Percentiles rank a stretch among this genome's conserved stretches.
Evolutionary conservation across 805 yeast species (phyloP).

Genomic region (Starmerella powellii): DNA sequence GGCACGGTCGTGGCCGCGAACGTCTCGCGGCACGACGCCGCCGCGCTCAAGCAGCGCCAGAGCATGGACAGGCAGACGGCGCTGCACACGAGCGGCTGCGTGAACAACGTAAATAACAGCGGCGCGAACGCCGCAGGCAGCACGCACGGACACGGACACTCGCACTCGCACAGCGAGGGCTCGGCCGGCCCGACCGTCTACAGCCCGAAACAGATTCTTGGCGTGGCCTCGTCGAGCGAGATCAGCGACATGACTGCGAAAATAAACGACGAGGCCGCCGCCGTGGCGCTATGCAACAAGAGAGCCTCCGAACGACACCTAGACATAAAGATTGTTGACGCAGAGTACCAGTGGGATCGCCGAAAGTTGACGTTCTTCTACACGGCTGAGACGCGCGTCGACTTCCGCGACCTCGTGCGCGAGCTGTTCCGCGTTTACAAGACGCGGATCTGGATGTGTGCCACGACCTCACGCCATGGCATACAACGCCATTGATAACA

Average conservation of each 20-base stretch:
- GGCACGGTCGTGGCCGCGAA: constrained; percentile 52
- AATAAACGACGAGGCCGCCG: constrained; percentile 55
- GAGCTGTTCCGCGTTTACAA: constrained; percentile 65
- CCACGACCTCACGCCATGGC: constrained; percentile 31
- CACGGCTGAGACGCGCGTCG: constrained; percentile 52
- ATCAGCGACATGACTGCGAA: constrained; percentile 47
- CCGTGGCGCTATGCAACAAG: constrained; percentile 51
- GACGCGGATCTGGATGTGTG: constrained; percentile 83
- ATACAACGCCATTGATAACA: no score
- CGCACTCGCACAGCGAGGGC: constrained; percentile 6
- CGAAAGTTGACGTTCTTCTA: constrained; percentile 70
- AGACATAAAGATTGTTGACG: constrained; percentile 55
- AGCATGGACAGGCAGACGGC: constrained; percentile 55
- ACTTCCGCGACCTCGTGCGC: constrained; percentile 63
- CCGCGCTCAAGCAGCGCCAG: constrained; percentile 52
- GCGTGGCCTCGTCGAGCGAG: constrained; percentile 52
- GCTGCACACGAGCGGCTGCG: constrained; percentile 27
- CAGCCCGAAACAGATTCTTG: constrained; percentile 55
- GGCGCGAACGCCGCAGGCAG: not conserved
- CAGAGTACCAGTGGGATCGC: constrained; percentile 79
- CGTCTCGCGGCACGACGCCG: constrained; percentile 53
- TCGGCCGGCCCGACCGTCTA: constrained; percentile 39
- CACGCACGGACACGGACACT: not conserved
- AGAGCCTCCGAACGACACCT: constrained; percentile 38
- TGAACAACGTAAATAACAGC: constrained; percentile 8